These are phyloP conservation scores for Xylariales sp. DNA, from an alignment of 2,329 filamentous ascomycete species.

Conservation along the genomic window DNA sequence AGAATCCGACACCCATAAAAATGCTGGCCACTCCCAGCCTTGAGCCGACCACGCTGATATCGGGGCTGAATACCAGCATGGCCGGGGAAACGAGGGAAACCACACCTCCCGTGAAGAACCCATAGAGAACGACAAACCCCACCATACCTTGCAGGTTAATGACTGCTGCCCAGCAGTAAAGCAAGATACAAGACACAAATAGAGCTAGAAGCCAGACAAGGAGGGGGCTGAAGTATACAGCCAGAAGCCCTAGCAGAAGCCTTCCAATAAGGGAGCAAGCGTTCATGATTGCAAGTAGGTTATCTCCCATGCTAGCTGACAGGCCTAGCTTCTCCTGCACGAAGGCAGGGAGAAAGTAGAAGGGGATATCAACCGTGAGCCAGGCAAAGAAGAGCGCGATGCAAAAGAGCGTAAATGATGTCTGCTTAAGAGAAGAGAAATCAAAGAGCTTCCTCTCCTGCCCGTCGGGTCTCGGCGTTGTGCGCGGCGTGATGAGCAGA, in stretches of 20 bases:
- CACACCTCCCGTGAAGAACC: slow-evolving; percentile 40
- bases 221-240: slow-evolving; percentile 34
- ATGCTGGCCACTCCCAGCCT: slow-evolving; percentile 42
- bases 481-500: slow-evolving; percentile 10
- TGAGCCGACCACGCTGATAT: slow-evolving; percentile 27
- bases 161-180: slow-evolving; percentile 36
- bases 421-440: slow-evolving; percentile 20
- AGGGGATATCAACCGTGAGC: slow-evolving; percentile 31
- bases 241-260: slow-evolving; percentile 39
- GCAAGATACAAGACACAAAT: slow-evolving; percentile 25
- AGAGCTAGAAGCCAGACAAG: slow-evolving; percentile 31
- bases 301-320: slow-evolving; percentile 24
- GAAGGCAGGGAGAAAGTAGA: slow-evolving; percentile 39
- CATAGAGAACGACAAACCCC: slow-evolving; percentile 37
- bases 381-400: slow-evolving; percentile 23
- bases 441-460: slow-evolving; percentile 20
- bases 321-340: slow-evolving; percentile 37
- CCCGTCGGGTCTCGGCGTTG: slow-evolving; percentile 6
- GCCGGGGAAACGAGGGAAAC: slow-evolving; percentile 37
- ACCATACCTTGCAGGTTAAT: slow-evolving; percentile 29
- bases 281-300: slow-evolving; percentile 48
- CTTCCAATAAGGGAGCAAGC: slow-evolving; percentile 44
- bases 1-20: too few relatives aligned
- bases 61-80: slow-evolving; percentile 15
- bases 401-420: slow-evolving; percentile 20